Conservation (phyloP, 805 yeast genomes). For the Metschnikowia anglica region DNA sequence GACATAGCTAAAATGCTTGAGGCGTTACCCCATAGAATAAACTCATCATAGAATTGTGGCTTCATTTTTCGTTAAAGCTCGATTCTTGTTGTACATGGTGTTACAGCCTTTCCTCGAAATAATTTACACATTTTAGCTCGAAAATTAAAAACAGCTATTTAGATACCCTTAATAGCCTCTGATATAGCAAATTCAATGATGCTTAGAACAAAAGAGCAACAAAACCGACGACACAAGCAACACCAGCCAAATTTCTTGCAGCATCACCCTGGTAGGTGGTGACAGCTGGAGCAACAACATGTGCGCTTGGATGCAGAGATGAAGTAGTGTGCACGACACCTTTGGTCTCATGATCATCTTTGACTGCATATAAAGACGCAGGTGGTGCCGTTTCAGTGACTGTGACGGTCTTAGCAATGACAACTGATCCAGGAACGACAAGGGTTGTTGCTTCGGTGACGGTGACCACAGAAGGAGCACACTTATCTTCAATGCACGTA, state of each 20-base stretch:
- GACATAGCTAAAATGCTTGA: too few species aligned
- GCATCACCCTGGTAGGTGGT: slow-evolving; percentile 27
- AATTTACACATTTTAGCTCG: neutral
- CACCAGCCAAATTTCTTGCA: slow-evolving; percentile 32
- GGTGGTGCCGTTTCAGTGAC: slow-evolving; percentile 1
- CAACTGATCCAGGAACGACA: slow-evolving; percentile 28
- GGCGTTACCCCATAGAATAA: too few species aligned
- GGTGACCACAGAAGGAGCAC: slow-evolving; percentile 27
- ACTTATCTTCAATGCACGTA: slow-evolving; percentile 28
- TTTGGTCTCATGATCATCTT: too few species aligned
- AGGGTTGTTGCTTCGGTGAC: slow-evolving; percentile 32
- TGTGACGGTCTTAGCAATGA: slow-evolving; percentile 1
- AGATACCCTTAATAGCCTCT: neutral
- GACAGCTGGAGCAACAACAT: slow-evolving; percentile 3
- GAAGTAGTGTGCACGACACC: too few species aligned
- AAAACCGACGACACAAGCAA: slow-evolving; percentile 15
- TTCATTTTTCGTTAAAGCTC: too few species aligned
- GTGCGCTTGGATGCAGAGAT: too few species aligned
- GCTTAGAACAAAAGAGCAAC: slow-evolving; percentile 14
- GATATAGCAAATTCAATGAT: neutral
- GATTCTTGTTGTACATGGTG: too few species aligned
- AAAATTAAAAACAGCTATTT: neutral
- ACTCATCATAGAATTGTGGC: too few species aligned
- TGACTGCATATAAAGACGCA: too few species aligned
- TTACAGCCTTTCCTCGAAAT: neutral